phyloP scores from a whole-genome alignment of 257 asterid genomes.

The Solanum chmielewskii region DNA sequence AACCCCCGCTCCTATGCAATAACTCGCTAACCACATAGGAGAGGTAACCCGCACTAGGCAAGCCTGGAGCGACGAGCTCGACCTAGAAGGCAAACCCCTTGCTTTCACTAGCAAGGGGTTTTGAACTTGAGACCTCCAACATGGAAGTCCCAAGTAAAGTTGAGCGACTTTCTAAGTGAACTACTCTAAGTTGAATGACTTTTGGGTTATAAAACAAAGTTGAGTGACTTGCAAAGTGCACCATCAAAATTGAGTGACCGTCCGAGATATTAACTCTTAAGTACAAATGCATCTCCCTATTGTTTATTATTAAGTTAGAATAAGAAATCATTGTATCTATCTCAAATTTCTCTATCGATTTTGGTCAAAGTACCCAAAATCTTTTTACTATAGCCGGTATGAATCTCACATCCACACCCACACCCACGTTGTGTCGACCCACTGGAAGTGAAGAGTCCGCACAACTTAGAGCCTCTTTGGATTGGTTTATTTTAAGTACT shows the following conservation, averaged over 20 bases:
- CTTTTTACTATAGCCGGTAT: background rate
- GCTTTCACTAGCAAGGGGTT: too few species aligned
- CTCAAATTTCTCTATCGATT: background rate
- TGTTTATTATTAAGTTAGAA: background rate
- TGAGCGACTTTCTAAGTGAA: background rate
- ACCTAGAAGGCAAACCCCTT: too few species aligned
- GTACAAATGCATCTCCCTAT: background rate
- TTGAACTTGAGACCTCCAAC: too few species aligned
- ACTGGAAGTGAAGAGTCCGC: background rate
- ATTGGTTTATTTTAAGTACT: background rate
- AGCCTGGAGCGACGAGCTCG: too few species aligned
- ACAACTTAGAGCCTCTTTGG: background rate
- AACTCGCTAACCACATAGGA: too few species aligned
- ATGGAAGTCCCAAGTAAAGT: background rate
- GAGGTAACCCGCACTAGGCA: too few species aligned
- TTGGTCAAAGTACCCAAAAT: background rate
- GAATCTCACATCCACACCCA: background rate
- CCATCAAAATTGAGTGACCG: background rate
- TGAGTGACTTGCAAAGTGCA: background rate
- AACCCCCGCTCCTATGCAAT: too few species aligned
- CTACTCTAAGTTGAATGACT: background rate
- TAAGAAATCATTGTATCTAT: background rate
- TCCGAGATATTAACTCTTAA: background rate
- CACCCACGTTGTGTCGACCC: background rate
- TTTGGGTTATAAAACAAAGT: background rate